These are phyloP conservation scores for Nemania sp. DNA, from an alignment of 2,329 filamentous ascomycete genomes.

Conservation along the genomic window DNA sequence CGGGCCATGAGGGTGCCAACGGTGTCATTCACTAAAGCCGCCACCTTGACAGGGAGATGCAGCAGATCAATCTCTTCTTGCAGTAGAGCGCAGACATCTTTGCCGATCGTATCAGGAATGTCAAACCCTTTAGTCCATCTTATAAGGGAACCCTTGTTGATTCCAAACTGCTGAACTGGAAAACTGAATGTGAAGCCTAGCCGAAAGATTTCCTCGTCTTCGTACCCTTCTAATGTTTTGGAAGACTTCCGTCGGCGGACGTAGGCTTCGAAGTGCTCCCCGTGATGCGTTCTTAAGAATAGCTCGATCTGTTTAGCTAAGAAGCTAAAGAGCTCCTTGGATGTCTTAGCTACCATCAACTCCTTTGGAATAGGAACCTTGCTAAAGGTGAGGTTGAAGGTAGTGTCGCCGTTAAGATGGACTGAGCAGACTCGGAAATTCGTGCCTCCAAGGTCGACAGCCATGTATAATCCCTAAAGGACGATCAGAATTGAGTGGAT, in stretches of 20 bases:
- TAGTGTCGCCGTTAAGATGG: conserved; percentile 88
- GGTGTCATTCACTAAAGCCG: conserved; percentile 94
- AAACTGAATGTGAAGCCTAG: conserved; percentile 99
- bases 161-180: conserved; percentile 88
- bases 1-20: conserved; percentile 97
- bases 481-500: conserved; percentile 12
- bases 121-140: conserved; percentile 99
- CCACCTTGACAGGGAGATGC: conserved; percentile 87
- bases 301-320: conserved; percentile 88
- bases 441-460: conserved; percentile 95
- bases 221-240: conserved; percentile 60
- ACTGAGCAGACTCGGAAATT: conserved; percentile 99
- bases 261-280: conserved; percentile 79
- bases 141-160: conserved; percentile 93
- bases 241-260: conserved; percentile 64
- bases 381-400: conserved; percentile 89
- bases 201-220: conserved; percentile 80
- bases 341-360: conserved; percentile 86
- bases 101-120: conserved; percentile 89
- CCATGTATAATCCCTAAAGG: conserved; percentile 85
- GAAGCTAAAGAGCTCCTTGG: conserved; percentile 87
- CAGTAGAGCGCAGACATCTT: conserved; percentile 90
- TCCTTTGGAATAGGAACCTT: conserved; percentile 90
- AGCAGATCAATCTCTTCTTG: conserved; percentile 88
- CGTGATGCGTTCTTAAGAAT: conserved; percentile 86